Conservation (phyloP, 2,329 filamentous ascomycete genomes). For the Ophiostoma populinum region DNA sequence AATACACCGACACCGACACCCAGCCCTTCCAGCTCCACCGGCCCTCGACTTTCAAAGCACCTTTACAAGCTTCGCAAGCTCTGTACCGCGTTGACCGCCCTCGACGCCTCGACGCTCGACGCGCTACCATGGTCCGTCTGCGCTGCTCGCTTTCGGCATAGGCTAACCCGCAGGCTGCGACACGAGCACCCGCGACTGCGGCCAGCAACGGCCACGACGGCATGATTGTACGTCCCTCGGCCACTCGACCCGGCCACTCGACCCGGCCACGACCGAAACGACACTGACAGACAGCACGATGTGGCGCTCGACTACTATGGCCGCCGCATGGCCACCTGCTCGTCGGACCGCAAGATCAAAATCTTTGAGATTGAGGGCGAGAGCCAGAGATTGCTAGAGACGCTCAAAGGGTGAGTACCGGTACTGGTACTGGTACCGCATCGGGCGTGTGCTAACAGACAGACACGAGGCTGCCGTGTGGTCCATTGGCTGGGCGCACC, state of each 20-base stretch:
- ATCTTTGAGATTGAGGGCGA: slow-evolving; percentile 97
- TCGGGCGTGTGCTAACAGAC: slow-evolving; percentile 3
- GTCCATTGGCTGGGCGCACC: slow-evolving; percentile 96
- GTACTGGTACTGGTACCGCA: too few species aligned
- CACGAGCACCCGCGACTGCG: slow-evolving; percentile 52
- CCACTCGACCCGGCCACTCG: background rate
- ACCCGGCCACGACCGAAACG: background rate
- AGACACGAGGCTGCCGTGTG: slow-evolving; percentile 96
- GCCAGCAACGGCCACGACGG: slow-evolving; percentile 87
- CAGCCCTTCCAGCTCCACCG: too few species aligned
- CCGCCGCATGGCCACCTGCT: slow-evolving; percentile 87
- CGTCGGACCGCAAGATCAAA: slow-evolving; percentile 96
- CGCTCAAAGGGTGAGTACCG: slow-evolving; percentile 64
- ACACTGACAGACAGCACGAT: slow-evolving; percentile 51
- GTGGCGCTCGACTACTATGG: slow-evolving; percentile 98
- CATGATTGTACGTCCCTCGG: slow-evolving; percentile 72
- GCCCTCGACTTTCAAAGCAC: too few species aligned
- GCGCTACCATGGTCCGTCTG: too few species aligned
- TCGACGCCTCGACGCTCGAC: too few species aligned
- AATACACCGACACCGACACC: too few species aligned
- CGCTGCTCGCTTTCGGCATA: too few species aligned
- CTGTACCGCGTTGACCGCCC: too few species aligned
- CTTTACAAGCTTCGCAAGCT: too few species aligned
- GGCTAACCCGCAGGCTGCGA: slow-evolving; percentile 14
- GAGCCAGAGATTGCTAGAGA: slow-evolving; percentile 75